Evolutionary conservation across 2,329 filamentous ascomycete genomes (phyloP).

Genomic region (Diaporthe nobilis): DNA sequence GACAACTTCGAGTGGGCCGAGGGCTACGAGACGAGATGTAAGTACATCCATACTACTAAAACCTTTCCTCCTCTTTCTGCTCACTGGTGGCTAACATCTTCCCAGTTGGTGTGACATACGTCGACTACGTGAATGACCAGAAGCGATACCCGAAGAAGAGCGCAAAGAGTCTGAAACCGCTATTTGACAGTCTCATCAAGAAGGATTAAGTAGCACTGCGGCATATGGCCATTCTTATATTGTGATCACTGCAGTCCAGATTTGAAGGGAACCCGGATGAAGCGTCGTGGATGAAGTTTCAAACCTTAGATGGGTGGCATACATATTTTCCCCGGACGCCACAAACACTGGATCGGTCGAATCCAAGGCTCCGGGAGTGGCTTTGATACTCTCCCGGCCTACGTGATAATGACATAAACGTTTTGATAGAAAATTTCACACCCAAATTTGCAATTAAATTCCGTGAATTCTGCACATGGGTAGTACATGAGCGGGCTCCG

Average conservation of each 20-base stretch:
- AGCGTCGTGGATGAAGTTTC: neutral
- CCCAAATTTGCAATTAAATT: neutral
- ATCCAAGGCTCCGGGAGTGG: neutral
- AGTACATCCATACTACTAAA: neutral
- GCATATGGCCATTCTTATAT: neutral
- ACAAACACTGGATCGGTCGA: neutral
- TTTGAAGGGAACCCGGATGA: neutral
- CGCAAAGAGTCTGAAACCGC: constrained; percentile 76
- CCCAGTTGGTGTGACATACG: constrained; percentile 80
- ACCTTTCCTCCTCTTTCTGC: neutral
- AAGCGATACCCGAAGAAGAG: constrained; percentile 89
- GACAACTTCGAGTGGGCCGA: constrained; percentile 97
- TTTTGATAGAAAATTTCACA: neutral
- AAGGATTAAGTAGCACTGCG: constrained; percentile 60
- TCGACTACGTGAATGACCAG: constrained; percentile 86
- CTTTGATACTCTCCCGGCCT: neutral
- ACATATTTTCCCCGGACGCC: neutral
- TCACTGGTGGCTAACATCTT: neutral
- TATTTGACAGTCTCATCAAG: constrained; percentile 80
- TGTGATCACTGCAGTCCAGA: neutral
- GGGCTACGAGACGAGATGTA: constrained; percentile 81
- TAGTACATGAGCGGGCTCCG: neutral
- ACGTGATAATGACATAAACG: neutral
- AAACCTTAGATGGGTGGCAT: neutral
- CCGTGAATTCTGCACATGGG: neutral